These are phyloP conservation scores for Dipodascus albidus DNA, from an alignment of 805 yeast species.

Conservation along the genomic window DNA sequence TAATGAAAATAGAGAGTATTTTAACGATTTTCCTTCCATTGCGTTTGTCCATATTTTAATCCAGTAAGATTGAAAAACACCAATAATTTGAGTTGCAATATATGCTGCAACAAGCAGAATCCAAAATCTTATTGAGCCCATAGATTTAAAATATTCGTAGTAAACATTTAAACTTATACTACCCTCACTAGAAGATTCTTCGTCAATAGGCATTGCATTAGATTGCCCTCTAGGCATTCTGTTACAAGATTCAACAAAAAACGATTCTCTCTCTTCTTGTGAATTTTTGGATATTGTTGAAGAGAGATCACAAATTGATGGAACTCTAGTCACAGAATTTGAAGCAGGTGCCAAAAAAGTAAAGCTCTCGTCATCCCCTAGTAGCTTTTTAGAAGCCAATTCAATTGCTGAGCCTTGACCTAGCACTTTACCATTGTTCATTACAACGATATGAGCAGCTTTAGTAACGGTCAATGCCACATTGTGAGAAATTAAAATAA, in stretches of 20 bases:
- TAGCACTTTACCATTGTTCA: constrained; percentile 75
- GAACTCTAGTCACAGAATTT: constrained; percentile 35
- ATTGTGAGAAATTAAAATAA: constrained; percentile 87
- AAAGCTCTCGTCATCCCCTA: constrained; percentile 80
- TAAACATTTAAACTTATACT: constrained; percentile 67
- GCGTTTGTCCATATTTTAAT: constrained; percentile 62
- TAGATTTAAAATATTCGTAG: constrained; percentile 47
- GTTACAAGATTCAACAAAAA: too few relatives aligned
- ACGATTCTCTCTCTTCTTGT: too few relatives aligned
- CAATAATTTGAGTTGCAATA: constrained; percentile 43
- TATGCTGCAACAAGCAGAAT: constrained; percentile 36
- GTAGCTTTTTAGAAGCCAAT: constrained; percentile 53
- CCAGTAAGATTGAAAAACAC: constrained; percentile 81
- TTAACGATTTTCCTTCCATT: not conserved
- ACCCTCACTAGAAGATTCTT: constrained; percentile 79
- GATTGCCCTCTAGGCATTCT: too few relatives aligned
- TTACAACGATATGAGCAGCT: constrained; percentile 68
- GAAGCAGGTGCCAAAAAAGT: constrained; percentile 35
- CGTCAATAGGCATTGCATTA: constrained; percentile 55
- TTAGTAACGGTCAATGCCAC: constrained; percentile 76
- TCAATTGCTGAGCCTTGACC: constrained; percentile 69
- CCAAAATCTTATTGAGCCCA: constrained; percentile 59
- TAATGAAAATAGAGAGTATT: not conserved
- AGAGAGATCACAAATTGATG: constrained; percentile 22
- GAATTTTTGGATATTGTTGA: constrained; percentile 30